These are phyloP conservation scores for Gelatoporia subvermispora DNA, from an alignment of 768 basidiomycete species.

Conservation along the genomic window DNA sequence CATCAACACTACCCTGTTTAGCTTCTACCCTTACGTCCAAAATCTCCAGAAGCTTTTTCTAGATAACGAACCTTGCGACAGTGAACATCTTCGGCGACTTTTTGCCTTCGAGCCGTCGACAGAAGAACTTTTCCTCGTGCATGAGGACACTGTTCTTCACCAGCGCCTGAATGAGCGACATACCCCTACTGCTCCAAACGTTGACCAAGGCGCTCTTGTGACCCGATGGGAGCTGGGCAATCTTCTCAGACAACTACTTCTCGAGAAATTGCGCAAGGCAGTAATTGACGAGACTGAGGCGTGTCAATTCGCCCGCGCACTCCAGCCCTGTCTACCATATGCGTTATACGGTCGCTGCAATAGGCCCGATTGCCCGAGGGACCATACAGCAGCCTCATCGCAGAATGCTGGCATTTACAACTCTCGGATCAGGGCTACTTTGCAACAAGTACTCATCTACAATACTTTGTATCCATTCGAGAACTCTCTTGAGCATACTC, in stretches of 20 bases:
- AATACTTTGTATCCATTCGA: conserved; percentile 23
- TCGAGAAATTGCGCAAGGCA: conserved; percentile 20
- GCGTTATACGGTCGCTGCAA: conserved; percentile 4
- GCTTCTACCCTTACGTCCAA: not conserved
- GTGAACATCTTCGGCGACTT: conserved; percentile 23
- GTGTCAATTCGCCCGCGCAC: conserved; percentile 26
- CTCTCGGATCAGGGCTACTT: conserved; percentile 36
- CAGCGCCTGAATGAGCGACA: not conserved
- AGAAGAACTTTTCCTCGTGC: conserved; percentile 27
- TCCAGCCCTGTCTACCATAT: conserved; percentile 35
- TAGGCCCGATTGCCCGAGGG: conserved; percentile 30
- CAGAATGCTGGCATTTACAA: conserved; percentile 34
- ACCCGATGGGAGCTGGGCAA: conserved; percentile 16
- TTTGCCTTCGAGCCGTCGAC: conserved; percentile 29
- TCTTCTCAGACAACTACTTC: conserved; percentile 22
- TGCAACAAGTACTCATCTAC: conserved; percentile 47
- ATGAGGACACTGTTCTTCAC: conserved; percentile 23
- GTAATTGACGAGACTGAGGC: conserved; percentile 30
- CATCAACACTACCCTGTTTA: not conserved
- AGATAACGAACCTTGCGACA: conserved; percentile 21
- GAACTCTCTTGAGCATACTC: not conserved
- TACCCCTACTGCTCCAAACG: not conserved
- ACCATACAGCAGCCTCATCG: conserved; percentile 28
- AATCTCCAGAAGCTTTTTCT: conserved; percentile 26
- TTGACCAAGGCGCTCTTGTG: conserved; percentile 3